Percentiles rank a stretch among this genome's conserved stretches.
phyloP scores from a whole-genome alignment of 352 stramenopile genomes.

The Globisporangium okanoganense region DNA sequence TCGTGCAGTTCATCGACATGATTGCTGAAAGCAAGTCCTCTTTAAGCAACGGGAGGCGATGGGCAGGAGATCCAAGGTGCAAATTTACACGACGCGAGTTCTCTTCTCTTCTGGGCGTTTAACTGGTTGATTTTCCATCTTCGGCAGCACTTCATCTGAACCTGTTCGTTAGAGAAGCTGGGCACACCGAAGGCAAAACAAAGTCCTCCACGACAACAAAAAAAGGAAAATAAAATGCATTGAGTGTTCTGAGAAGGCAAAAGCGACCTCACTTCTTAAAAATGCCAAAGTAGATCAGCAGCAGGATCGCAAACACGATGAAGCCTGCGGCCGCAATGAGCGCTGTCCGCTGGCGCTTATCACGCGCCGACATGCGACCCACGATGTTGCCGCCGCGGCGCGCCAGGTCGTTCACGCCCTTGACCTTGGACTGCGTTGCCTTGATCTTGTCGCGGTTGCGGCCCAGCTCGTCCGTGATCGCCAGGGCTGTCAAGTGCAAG shows the following conservation, averaged over 20 bases:
- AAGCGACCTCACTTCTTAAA: constrained; percentile 68
- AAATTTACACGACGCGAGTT: background rate
- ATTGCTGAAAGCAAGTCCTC: too few relatives aligned
- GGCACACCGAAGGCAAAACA: background rate
- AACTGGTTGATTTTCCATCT: background rate
- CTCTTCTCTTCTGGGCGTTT: background rate
- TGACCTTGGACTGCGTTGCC: constrained; percentile 78
- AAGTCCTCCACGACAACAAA: background rate
- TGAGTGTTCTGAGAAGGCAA: background rate
- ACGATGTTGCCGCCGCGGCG: constrained; percentile 79
- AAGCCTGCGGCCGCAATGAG: constrained; percentile 70
- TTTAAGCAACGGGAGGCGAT: too few relatives aligned
- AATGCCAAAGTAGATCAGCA: constrained; percentile 88
- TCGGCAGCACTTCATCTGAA: background rate
- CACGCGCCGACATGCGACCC: constrained; percentile 76
- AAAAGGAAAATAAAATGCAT: constrained; percentile 6
- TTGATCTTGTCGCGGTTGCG: constrained; percentile 87
- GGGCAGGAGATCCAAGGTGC: background rate
- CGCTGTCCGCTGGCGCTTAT: constrained; percentile 76
- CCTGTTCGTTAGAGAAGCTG: background rate
- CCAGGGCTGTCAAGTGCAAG: constrained; percentile 36
- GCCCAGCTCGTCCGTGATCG: constrained; percentile 77
- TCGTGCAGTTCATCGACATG: background rate
- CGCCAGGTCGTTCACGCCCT: constrained; percentile 83
- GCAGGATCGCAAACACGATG: constrained; percentile 77